Conservation (phyloP, 352 stramenopile species). For the Phytophthora ohioensis region DNA sequence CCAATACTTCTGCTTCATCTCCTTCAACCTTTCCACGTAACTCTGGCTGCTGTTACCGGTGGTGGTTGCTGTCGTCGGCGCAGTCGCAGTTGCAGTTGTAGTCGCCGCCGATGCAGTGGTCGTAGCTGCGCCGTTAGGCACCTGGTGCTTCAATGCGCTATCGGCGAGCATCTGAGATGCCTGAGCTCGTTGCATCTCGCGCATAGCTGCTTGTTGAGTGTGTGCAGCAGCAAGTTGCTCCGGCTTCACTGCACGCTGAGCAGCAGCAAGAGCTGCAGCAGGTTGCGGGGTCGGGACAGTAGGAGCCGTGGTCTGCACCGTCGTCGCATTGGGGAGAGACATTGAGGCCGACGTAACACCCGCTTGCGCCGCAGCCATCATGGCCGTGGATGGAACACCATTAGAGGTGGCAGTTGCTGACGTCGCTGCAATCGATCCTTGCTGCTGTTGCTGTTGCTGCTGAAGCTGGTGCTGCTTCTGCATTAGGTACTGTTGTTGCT, state of each 20-base stretch:
- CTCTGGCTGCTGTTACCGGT: constrained; percentile 43
- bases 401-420: constrained; percentile 35
- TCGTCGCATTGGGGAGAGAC: constrained; percentile 51
- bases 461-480: constrained; percentile 83
- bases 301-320: constrained; percentile 47
- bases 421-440: constrained; percentile 41
- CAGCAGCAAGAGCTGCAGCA: constrained; percentile 34
- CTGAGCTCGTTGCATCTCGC: constrained; percentile 69
- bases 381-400: constrained; percentile 27
- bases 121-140: constrained; percentile 27
- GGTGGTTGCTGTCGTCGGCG: constrained; percentile 32
- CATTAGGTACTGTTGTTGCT: constrained; percentile 83
- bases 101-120: constrained; percentile 16
- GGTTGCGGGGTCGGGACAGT: constrained; percentile 40
- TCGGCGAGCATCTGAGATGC: constrained; percentile 55
- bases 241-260: constrained; percentile 58
- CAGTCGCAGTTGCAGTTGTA: constrained; percentile 14
- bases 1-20: constrained; percentile 87
- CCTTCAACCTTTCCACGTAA: constrained; percentile 77
- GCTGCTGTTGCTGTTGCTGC: constrained; percentile 68
- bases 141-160: constrained; percentile 43
- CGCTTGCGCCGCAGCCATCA: constrained; percentile 47
- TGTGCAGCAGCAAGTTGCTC: constrained; percentile 68
- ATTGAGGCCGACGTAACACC: constrained; percentile 39
- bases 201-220: constrained; percentile 70